Conservation (phyloP, 768 basidiomycete genomes). For the Mycena vulgaris region DNA sequence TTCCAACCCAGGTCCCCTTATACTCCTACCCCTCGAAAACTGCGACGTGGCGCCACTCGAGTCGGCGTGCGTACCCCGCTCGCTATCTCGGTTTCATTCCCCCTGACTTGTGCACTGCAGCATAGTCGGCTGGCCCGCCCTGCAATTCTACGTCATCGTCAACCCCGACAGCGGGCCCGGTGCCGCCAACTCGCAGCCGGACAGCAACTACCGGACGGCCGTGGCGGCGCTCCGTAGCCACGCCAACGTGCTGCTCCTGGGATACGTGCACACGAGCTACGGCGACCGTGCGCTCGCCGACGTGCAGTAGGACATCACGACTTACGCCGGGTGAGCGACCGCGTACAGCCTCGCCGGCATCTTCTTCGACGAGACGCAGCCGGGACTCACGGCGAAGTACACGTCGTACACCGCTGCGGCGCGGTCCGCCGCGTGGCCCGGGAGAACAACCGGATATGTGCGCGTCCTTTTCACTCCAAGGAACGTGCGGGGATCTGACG, state of each 20-base stretch:
- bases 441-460: slow-evolving; percentile 17
- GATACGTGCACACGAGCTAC: slow-evolving; percentile 23
- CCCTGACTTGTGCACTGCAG: slow-evolving; percentile 11
- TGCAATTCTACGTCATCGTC: slow-evolving; percentile 27
- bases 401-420: slow-evolving; percentile 4
- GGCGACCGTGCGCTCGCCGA: slow-evolving; percentile 5
- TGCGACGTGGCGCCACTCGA: slow-evolving; percentile 21
- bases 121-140: slow-evolving; percentile 10
- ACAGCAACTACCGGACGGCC: slow-evolving; percentile 19
- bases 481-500: not conserved
- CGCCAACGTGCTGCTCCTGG: slow-evolving; percentile 23
- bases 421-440: slow-evolving; percentile 6
- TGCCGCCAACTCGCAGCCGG: slow-evolving; percentile 17
- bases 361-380: slow-evolving; percentile 28
- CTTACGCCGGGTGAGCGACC: slow-evolving; percentile 18
- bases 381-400: slow-evolving; percentile 13
- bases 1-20: slow-evolving; percentile 20
- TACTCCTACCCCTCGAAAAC: slow-evolving; percentile 18
- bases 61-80: slow-evolving; percentile 20
- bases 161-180: slow-evolving; percentile 26
- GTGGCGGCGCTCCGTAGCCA: slow-evolving; percentile 8
- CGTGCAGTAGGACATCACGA: slow-evolving; percentile 17
- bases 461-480: not conserved
- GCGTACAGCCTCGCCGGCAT: slow-evolving; percentile 13
- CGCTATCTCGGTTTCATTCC: not conserved